Evolutionary conservation across 441 rosid species (phyloP).

Genomic region (Mallotus japonicus): DNA sequence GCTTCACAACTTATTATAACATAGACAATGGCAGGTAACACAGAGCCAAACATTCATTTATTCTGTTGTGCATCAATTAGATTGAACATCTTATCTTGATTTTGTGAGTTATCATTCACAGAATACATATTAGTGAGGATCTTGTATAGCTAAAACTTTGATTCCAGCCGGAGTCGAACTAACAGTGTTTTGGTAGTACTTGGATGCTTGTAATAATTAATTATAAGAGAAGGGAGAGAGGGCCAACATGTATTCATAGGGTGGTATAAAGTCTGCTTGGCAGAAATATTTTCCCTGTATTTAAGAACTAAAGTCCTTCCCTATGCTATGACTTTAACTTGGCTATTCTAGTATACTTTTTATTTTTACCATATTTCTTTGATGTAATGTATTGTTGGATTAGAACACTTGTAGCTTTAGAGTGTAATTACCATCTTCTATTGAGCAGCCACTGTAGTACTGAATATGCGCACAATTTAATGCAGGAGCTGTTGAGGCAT

Average conservation of each 20-base stretch:
- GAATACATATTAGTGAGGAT: not conserved
- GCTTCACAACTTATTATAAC: not conserved
- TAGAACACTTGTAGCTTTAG: not conserved
- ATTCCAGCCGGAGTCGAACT: slow-evolving; percentile 1
- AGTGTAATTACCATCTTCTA: not conserved
- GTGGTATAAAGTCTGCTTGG: not conserved
- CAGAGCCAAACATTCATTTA: too few species aligned
- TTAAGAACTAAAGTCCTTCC: not conserved
- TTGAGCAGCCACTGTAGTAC: not conserved
- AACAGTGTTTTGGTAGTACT: not conserved
- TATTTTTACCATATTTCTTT: not conserved
- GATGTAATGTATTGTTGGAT: not conserved
- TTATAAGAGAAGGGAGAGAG: not conserved
- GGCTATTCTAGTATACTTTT: not conserved
- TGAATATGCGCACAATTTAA: slow-evolving; percentile 6
- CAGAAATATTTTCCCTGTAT: not conserved
- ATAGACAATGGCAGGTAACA: not conserved
- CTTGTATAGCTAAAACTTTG: not conserved
- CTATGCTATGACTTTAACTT: not conserved
- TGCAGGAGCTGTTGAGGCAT: slow-evolving; percentile 65
- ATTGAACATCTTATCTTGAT: not conserved
- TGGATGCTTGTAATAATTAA: not conserved
- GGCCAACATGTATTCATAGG: too few species aligned
- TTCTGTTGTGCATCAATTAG: too few species aligned
- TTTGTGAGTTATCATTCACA: not conserved